Base-by-base conservation (phyloP, 169 alveolate genomes). In the Cryptosporidium sp. region DNA sequence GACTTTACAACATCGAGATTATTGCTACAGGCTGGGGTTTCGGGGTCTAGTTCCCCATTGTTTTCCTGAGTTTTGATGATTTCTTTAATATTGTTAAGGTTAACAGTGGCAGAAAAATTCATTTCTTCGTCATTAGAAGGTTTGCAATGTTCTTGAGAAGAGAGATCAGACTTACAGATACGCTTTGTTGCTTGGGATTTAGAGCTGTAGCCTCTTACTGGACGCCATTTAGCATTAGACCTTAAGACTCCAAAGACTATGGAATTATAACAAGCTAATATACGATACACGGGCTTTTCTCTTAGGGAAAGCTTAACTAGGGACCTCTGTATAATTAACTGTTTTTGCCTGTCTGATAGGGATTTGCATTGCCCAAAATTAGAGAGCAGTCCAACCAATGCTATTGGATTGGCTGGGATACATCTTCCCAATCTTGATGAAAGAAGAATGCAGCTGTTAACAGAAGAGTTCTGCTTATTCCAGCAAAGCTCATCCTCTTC, bases 331-430 rank as follows among this genome's bases (percentile, higher is more conserved):
- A 80, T 80, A 3, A 67, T 43, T 23, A 80, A n/a, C 26, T 80
- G 73, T 23, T 59, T 80, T 23, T 37, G 35, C 6, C 26, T 59
- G 10, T 59, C 80, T 9, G 80, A 16, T 9, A 73, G 41, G 68
- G 71, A 73, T 58, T 29, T 48, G 39, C 62, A n/a, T 41, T 62
- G 29, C 2, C 68, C 39, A 62, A 62, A 80, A 21, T 80, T 50
- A 10, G 89, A 80, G 35, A 80, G 51, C 14, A 80, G 29, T 9
- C 89, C 75, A 62, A 80, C 75, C 26, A 80, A 31, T 5, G 89
- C 73, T 41, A 80, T 80, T n/a, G 89, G 89, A 80, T 80, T 80
- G 12, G 89, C 89, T 59, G 89, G 89, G 18, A 80, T 62, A 43
- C 75, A 80, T 33, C 48, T 80, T 14, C 89, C 89, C 33, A 80